Percentiles rank a stretch among this genome's conserved stretches.
Evolutionary conservation across 2,329 filamentous ascomycete genomes (phyloP).

Genomic region (Karstenula rhodostoma): DNA sequence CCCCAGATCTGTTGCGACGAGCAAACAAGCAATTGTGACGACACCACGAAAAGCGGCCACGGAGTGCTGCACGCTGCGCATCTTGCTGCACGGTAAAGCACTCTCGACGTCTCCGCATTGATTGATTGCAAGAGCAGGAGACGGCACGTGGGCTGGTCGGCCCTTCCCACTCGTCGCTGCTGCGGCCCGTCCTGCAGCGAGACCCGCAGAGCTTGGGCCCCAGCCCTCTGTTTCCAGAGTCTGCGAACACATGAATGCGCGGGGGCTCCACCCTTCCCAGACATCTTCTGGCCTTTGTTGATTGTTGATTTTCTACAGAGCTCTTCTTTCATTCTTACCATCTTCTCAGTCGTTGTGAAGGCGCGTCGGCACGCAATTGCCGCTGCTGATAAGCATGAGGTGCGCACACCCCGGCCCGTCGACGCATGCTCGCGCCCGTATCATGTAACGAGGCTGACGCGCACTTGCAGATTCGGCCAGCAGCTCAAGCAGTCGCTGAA

Average conservation of each 20-base stretch:
- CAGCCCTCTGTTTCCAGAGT: slow-evolving; percentile 10
- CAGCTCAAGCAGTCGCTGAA: slow-evolving; percentile 95
- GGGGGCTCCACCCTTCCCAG: slow-evolving; percentile 5
- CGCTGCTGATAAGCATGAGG: slow-evolving; percentile 22
- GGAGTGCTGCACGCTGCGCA: slow-evolving; percentile 5
- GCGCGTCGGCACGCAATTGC: slow-evolving; percentile 10
- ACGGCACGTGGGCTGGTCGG: slow-evolving; percentile 6
- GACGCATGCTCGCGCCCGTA: neutral
- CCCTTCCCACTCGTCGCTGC: slow-evolving; percentile 8
- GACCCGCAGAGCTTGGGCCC: slow-evolving; percentile 6
- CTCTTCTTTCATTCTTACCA: slow-evolving; percentile 1
- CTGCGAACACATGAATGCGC: slow-evolving; percentile 13
- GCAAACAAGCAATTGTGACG: neutral
- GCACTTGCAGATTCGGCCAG: slow-evolving; percentile 78
- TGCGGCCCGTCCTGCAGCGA: neutral
- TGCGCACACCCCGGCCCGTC: slow-evolving; percentile 21
- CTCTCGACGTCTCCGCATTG: neutral
- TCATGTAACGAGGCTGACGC: slow-evolving; percentile 30
- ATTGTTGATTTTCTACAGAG: neutral
- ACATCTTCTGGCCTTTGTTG: slow-evolving; percentile 9
- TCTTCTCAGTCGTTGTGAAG: neutral
- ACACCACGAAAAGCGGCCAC: neutral
- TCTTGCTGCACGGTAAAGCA: neutral
- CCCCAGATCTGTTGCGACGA: slow-evolving; percentile 4
- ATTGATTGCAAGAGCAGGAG: neutral